Conservation (phyloP, 2,329 filamentous ascomycete genomes). For the Gnomoniopsis sp. region DNA sequence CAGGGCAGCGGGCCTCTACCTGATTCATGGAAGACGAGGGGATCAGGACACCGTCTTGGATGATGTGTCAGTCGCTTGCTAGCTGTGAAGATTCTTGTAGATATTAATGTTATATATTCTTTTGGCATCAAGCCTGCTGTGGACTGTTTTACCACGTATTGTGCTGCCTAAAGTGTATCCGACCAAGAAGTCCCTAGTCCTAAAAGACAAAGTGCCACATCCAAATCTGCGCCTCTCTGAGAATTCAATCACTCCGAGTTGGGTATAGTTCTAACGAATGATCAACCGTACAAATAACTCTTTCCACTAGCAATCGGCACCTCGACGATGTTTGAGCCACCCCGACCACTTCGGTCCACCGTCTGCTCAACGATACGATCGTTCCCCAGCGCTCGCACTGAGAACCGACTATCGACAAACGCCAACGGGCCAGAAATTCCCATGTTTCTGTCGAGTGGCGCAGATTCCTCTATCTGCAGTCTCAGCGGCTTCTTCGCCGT, state of each 20-base stretch:
- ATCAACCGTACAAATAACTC: conserved; percentile 32
- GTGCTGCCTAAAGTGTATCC: neutral
- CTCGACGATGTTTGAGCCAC: conserved; percentile 16
- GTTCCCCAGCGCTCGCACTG: conserved; percentile 12
- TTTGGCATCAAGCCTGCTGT: conserved; percentile 14
- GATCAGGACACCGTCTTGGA: conserved; percentile 61
- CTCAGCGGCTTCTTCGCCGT: conserved; percentile 39
- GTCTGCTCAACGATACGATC: conserved; percentile 18
- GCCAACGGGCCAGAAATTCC: conserved; percentile 29
- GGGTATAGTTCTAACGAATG: neutral
- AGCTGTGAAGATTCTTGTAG: neutral
- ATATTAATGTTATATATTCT: conserved; percentile 6
- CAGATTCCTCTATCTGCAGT: conserved; percentile 28
- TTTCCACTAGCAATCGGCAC: conserved; percentile 34
- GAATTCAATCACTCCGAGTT: neutral
- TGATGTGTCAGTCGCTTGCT: conserved; percentile 23
- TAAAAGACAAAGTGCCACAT: neutral
- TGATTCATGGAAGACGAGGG: conserved; percentile 62
- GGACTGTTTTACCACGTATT: conserved; percentile 3
- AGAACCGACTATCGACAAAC: conserved; percentile 14
- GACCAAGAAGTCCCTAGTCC: neutral
- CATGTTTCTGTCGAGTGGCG: conserved; percentile 24
- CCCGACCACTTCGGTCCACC: neutral
- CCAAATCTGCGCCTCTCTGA: neutral
- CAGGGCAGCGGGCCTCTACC: conserved; percentile 49